Evolutionary conservation across 805 yeast genomes (phyloP), one percentile per base, ranked within the genome.

Genomic region (Spencermartinsiella europaea): DNA sequence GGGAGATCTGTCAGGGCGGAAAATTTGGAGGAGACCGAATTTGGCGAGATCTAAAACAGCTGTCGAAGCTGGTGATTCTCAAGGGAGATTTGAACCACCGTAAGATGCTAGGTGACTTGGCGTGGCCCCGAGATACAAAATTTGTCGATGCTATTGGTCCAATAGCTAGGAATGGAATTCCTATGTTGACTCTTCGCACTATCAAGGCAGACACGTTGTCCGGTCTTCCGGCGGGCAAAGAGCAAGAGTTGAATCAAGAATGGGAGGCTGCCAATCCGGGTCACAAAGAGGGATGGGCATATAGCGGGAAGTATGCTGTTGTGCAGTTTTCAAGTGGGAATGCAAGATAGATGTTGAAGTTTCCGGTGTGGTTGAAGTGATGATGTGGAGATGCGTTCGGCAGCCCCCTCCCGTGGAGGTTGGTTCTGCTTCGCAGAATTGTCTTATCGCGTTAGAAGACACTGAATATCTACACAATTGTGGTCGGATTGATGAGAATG

Each of bases 11-110:
- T 16, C 68, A 77, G 16, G 49, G 61, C 19, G 85, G 83, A 48
- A 65, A 66, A 2, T 69, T 70, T 38, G 79, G 81, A 38, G 90
- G 88, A 43, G 70, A 74, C 4, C 76, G 72, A 42, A 69, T 88
- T 21, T 81, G 83, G 68, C 62, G 75, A 4, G 79, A 80, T 45
- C 71, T 93, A 52, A 63, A 69, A 49, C 57, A 60, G 21, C n/a
- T n/a, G n/a, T 68, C 80, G 14, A 83, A 95, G 10, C 72, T 81
- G 44, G 74, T 91, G 50, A 79, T 93, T 51, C 83, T 91, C 66
- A 93, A 93, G 69, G 99, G 99, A 48, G 99, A 93, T 60, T 75
- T 93, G 67, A 93, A 93, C 70, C 91, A 95, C 69, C 80, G 99
- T 67, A 93, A 93, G 66, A 69, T 95, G 49, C 85, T 95, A 1